These are phyloP conservation scores for Vicia villosa DNA, from an alignment of 306 rosid species.

Conservation along the genomic window DNA sequence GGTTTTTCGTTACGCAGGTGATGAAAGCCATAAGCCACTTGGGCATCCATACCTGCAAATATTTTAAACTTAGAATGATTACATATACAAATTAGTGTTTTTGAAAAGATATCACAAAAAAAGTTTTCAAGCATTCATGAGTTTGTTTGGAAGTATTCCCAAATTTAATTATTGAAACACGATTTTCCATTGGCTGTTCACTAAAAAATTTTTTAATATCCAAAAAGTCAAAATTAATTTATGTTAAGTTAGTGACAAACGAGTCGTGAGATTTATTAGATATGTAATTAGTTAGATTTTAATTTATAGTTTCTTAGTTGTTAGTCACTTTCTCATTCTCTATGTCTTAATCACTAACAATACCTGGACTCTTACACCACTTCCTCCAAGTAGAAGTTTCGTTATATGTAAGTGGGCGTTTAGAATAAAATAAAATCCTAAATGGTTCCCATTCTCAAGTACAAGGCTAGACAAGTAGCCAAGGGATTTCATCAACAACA, in stretches of 20 bases:
- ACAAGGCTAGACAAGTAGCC: too few species aligned
- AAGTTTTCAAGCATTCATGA: not conserved
- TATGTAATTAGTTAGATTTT: not conserved
- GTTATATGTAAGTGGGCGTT: not conserved
- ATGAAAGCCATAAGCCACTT: conserved; percentile 98
- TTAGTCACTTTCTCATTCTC: not conserved
- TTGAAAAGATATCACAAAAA: not conserved
- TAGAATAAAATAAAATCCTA: too few species aligned
- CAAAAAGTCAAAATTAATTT: not conserved
- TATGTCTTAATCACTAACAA: not conserved
- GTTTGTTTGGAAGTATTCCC: not conserved
- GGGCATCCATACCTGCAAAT: conserved; percentile 93
- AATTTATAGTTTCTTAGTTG: not conserved
- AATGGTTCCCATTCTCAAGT: too few species aligned
- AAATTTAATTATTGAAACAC: not conserved
- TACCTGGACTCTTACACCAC: too few species aligned
- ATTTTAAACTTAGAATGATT: conserved; percentile 11
- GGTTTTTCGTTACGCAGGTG: conserved; percentile 91
- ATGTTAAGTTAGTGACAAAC: not conserved
- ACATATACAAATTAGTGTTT: not conserved
- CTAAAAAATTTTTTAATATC: not conserved
- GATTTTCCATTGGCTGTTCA: not conserved
- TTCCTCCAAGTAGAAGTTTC: too few species aligned
- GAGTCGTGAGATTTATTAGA: not conserved
- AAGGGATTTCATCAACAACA: too few species aligned